These are phyloP conservation scores for Chaetomium globosum DNA, from an alignment of 2,329 filamentous ascomycete genomes.

Conservation along the genomic window DNA sequence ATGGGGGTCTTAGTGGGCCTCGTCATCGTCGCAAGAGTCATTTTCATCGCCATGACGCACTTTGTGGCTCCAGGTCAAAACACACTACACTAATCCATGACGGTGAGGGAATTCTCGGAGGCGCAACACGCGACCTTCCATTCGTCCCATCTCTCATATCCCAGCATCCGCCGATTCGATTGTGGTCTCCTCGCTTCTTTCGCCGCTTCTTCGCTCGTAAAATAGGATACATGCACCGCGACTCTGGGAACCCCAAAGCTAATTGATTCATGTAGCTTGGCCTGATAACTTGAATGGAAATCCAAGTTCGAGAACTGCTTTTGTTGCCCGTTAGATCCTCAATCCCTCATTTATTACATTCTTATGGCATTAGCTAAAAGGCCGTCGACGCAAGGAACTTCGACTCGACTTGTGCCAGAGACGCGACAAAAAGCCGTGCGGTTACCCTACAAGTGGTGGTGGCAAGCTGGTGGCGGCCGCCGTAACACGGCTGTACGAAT, in stretches of 20 bases:
- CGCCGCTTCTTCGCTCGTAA: not conserved
- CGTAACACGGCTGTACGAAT: not conserved
- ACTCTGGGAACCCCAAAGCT: not conserved
- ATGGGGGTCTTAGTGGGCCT: no score
- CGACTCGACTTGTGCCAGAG: not conserved
- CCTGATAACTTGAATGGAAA: conserved; percentile 6
- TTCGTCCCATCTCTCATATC: not conserved
- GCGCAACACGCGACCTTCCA: no score
- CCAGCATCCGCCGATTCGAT: not conserved
- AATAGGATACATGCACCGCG: not conserved
- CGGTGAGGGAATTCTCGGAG: not conserved
- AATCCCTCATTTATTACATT: not conserved
- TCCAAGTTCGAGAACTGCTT: not conserved
- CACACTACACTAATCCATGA: not conserved
- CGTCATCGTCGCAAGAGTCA: no score
- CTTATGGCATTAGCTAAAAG: not conserved
- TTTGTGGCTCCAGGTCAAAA: not conserved
- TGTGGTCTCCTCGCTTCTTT: not conserved
- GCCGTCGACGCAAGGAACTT: not conserved
- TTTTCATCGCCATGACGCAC: not conserved
- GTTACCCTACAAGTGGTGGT: not conserved
- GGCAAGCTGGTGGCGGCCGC: not conserved
- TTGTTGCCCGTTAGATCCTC: not conserved
- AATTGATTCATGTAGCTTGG: not conserved
- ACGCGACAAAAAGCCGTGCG: not conserved